Evolutionary conservation across 2,329 filamentous ascomycete species (phyloP).

Genomic region (Sarocladiaceae sp.): DNA sequence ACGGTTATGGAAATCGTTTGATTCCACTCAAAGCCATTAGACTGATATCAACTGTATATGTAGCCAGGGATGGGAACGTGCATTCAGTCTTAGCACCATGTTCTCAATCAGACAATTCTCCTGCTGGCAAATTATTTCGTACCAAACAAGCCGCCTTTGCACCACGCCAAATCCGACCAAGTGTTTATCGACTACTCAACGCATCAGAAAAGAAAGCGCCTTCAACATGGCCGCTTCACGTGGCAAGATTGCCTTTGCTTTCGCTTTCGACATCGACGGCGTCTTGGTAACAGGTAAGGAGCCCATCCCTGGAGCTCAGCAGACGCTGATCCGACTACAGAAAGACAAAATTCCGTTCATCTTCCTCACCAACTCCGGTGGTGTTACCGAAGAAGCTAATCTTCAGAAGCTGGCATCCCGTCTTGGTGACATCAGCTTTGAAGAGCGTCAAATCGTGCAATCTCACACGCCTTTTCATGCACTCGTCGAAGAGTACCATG

Average conservation of each 20-base stretch:
- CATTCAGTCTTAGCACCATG: too few species aligned
- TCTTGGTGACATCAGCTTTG: slow-evolving; percentile 42
- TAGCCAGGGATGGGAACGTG: too few species aligned
- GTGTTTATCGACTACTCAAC: too few species aligned
- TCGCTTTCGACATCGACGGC: slow-evolving; percentile 55
- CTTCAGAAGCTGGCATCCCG: slow-evolving; percentile 55
- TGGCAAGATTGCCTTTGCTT: neutral
- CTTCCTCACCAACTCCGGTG: slow-evolving; percentile 71
- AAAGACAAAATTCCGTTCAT: slow-evolving; percentile 64
- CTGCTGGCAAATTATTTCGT: too few species aligned
- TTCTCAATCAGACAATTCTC: too few species aligned
- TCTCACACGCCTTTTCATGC: slow-evolving; percentile 68
- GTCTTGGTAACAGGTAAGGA: slow-evolving; percentile 63
- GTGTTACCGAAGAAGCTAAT: slow-evolving; percentile 59
- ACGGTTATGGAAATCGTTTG: too few species aligned
- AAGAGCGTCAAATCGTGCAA: slow-evolving; percentile 45
- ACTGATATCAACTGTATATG: too few species aligned
- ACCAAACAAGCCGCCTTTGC: too few species aligned
- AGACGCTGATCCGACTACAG: slow-evolving; percentile 57
- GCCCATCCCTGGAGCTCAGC: slow-evolving; percentile 56
- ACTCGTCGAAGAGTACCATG: slow-evolving; percentile 43
- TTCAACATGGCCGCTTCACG: neutral
- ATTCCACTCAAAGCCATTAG: too few species aligned
- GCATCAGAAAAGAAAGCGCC: too few species aligned
- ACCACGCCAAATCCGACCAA: too few species aligned